Evolutionary conservation across 2,329 filamentous ascomycete genomes (phyloP).

Genomic region (Juglanconis juglandina): DNA sequence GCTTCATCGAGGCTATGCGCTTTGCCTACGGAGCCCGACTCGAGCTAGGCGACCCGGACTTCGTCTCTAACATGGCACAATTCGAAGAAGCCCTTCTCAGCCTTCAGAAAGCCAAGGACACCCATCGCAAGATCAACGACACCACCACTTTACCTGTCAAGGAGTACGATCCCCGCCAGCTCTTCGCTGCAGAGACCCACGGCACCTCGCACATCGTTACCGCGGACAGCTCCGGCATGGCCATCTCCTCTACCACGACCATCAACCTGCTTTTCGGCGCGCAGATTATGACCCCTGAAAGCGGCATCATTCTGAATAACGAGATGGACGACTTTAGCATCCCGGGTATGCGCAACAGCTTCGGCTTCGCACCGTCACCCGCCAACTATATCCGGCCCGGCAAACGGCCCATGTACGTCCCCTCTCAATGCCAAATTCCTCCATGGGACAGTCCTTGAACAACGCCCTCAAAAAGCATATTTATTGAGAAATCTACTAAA

Average conservation of each 20-base stretch:
- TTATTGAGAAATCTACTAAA: too few species aligned
- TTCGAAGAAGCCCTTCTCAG: slow-evolving; percentile 69
- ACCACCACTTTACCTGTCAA: slow-evolving; percentile 65
- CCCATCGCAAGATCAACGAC: slow-evolving; percentile 69
- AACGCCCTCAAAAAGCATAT: too few species aligned
- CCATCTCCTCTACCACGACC: slow-evolving; percentile 80
- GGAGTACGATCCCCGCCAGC: slow-evolving; percentile 67
- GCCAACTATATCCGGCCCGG: slow-evolving; percentile 77
- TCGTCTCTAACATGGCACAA: slow-evolving; percentile 58
- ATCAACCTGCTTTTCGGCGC: slow-evolving; percentile 85
- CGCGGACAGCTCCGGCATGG: slow-evolving; percentile 69
- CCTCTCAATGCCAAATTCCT: too few species aligned
- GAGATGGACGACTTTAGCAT: slow-evolving; percentile 83
- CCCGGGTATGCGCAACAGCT: slow-evolving; percentile 71
- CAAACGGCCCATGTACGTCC: slow-evolving; percentile 65
- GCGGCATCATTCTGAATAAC: slow-evolving; percentile 76
- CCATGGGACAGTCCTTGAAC: too few species aligned
- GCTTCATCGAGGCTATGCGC: slow-evolving; percentile 81
- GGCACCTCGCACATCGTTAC: slow-evolving; percentile 73
- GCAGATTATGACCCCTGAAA: slow-evolving; percentile 72
- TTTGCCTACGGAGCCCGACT: slow-evolving; percentile 81
- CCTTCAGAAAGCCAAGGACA: slow-evolving; percentile 52
- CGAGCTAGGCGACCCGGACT: slow-evolving; percentile 79
- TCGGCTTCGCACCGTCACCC: slow-evolving; percentile 76
- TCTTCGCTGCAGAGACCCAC: slow-evolving; percentile 66